These are phyloP conservation scores for Ceratobasidium sp. DNA, from an alignment of 1,284 basidiomycete genomes.

Conservation along the genomic window DNA sequence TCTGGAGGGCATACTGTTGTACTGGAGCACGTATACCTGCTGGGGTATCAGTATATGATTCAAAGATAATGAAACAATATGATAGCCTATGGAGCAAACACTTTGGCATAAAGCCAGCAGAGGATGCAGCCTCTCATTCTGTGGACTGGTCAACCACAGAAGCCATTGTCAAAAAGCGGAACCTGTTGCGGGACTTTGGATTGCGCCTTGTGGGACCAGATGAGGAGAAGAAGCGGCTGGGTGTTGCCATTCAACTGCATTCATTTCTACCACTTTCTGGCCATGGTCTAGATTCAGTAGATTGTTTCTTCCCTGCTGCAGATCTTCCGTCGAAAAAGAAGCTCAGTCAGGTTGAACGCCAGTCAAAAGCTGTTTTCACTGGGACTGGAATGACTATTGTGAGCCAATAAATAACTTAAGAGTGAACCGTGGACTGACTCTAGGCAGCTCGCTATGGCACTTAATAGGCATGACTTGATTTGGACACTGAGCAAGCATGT, in stretches of 20 bases:
- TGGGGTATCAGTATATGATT: not conserved
- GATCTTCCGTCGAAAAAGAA: constrained; percentile 1
- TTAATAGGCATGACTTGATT: not conserved
- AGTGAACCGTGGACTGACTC: not conserved
- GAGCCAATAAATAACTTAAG: not conserved
- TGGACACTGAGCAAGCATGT: not conserved
- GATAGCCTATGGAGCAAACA: not conserved
- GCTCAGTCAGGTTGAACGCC: not conserved
- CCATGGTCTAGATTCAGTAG: not conserved
- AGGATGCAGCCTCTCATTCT: not conserved
- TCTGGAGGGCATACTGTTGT: not conserved
- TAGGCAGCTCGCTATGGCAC: not conserved
- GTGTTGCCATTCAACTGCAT: not conserved
- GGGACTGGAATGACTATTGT: not conserved
- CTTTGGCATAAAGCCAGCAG: not conserved
- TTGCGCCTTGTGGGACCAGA: not conserved
- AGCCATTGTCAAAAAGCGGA: not conserved
- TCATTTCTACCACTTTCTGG: not conserved
- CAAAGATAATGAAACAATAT: not conserved
- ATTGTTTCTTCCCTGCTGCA: not conserved
- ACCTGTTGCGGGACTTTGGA: not conserved
- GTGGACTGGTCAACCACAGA: not conserved
- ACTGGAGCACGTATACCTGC: not conserved
- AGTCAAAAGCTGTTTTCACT: not conserved
- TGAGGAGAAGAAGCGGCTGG: not conserved